These are phyloP conservation scores for Fusarium virguliforme DNA, from an alignment of 2,329 filamentous ascomycete genomes.

Conservation along the genomic window DNA sequence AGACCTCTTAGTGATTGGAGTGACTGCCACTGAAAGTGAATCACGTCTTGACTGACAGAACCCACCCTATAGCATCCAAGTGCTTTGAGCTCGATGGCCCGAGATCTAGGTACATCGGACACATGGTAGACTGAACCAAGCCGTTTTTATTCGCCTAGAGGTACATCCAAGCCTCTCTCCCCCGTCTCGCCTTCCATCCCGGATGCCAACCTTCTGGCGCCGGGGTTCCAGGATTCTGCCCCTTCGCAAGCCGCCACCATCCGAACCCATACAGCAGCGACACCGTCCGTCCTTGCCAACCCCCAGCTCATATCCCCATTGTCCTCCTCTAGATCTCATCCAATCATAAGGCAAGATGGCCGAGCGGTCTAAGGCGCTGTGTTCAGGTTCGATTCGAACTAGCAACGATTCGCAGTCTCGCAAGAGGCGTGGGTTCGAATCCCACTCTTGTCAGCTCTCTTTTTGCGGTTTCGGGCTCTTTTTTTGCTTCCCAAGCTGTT, in stretches of 20 bases:
- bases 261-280: background rate
- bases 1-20: too few species aligned
- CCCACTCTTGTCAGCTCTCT: conserved; percentile 8
- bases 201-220: background rate
- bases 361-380: conserved; percentile 12
- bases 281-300: fast-evolving
- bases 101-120: too few species aligned
- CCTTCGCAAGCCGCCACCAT: background rate
- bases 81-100: too few species aligned
- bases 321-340: background rate
- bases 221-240: too few species aligned
- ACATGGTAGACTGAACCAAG: too few species aligned
- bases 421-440: conserved; percentile 12
- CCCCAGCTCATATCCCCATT: background rate
- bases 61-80: too few species aligned
- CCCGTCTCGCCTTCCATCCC: background rate
- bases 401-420: conserved; percentile 12
- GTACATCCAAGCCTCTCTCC: too few species aligned
- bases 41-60: too few species aligned
- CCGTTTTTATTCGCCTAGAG: too few species aligned
- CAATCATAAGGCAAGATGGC: conserved; percentile 11
- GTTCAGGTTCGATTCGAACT: conserved; percentile 13
- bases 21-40: too few species aligned
- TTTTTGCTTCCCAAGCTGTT: background rate
- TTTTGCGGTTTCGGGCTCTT: background rate